Base-by-base conservation (phyloP, 495 filamentous ascomycete species). In the Aspergillus asperescens region DNA sequence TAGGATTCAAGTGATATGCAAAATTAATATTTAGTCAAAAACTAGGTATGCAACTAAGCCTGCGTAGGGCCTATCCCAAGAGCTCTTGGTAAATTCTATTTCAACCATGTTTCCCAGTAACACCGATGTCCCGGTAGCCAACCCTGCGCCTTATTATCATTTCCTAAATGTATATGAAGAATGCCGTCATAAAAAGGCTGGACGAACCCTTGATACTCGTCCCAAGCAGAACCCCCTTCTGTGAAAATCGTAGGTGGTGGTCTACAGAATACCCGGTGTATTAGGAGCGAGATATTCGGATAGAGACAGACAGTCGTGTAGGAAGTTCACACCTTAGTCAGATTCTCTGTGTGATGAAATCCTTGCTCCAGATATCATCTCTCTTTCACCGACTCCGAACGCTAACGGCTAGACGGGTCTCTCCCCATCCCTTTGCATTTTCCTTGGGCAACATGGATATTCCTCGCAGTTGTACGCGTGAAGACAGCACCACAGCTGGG, bases 401-500 rank as follows among this genome's bases (percentile, higher is more conserved):
- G 8, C 48, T 63, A 73, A 32, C 67, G 68, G 15, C 44, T 47
- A 4, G 65, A 62, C 4, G 60, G 50, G 32, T 72, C 68, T 34
- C 65, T 48, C 5, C 61, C 69, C 4, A 58, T 42, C 3, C 66
- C 65, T 60, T 93, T 94, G 75, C 90, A 96, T 67, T 96, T 96
- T 59, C 90, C 90, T 66, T 94, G 87, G 13, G 82, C 77, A 63
- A 94, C 71, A 62, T 96, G 90, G 12, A 90, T 90, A 65, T 95
- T 95, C 24, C 90, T 79, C 22, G 90, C 90, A 27, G 90, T 96
- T 24, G 89, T 94, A 41, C 90, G 76, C 13, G 90, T 96, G 54
- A 96, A 96, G 50, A 94, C 89, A 7, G 90, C 89, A 15, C 89
- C 88, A 61, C 90, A 96, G 51, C 88, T 81, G 13, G 88, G 89